These are phyloP conservation scores for Wallacemonas rigidus DNA, from an alignment of 208 protist species.

Conservation along the genomic window DNA sequence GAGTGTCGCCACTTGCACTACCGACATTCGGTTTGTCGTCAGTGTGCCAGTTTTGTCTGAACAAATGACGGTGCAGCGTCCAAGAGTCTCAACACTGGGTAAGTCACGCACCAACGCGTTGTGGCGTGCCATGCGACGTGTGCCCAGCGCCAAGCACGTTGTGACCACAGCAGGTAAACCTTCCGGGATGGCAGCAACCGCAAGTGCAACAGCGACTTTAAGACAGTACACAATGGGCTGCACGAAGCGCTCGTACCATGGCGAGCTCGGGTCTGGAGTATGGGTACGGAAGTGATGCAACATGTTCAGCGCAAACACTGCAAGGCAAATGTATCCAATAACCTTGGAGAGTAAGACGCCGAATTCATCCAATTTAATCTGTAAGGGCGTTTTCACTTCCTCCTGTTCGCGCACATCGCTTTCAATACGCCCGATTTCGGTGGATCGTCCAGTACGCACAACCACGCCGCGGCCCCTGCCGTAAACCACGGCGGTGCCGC, in stretches of 20 bases:
- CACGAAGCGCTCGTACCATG: slow-evolving; percentile 65
- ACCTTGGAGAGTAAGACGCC: slow-evolving; percentile 91
- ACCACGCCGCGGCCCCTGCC: slow-evolving; percentile 94
- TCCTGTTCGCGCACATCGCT: slow-evolving; percentile 80
- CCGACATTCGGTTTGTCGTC: slow-evolving; percentile 98
- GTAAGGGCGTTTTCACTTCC: slow-evolving; percentile 93
- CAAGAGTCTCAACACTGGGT: slow-evolving; percentile 97
- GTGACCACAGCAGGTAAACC: slow-evolving; percentile 97
- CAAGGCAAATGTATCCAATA: slow-evolving; percentile 88
- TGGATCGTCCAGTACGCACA: slow-evolving; percentile 88
- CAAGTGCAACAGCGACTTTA: slow-evolving; percentile 97
- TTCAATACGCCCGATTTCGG: slow-evolving; percentile 96
- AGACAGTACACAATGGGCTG: slow-evolving; percentile 88
- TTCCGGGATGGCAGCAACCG: slow-evolving; percentile 98
- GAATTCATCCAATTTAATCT: slow-evolving; percentile 97
- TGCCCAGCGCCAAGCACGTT: slow-evolving; percentile 95
- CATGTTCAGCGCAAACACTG: slow-evolving; percentile 93
- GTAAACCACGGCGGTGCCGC: slow-evolving; percentile 92
- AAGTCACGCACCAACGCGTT: slow-evolving; percentile 96
- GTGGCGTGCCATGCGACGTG: slow-evolving; percentile 95
- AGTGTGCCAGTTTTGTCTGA: slow-evolving; percentile 99
- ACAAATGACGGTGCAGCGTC: slow-evolving; percentile 97
- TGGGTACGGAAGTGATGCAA: slow-evolving; percentile 79
- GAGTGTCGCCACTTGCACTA: slow-evolving; percentile 67
- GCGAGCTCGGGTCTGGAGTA: slow-evolving; percentile 45